Conservation (phyloP, 208 protist species). For the Crithidia mellificae region DNA sequence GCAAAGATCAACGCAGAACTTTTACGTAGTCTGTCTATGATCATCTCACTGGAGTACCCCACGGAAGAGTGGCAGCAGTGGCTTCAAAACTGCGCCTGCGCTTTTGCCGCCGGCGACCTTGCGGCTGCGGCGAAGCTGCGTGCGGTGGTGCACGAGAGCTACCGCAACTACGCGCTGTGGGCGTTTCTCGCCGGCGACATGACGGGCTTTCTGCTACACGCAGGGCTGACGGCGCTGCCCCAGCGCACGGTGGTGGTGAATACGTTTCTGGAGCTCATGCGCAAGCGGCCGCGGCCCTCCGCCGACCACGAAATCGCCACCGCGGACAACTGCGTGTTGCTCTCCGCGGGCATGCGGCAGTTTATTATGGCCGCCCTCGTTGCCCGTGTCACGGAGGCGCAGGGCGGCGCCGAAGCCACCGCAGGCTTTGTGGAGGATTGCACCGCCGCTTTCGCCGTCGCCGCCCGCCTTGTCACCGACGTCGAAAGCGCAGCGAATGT, state of each 20-base stretch:
- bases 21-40: constrained; percentile 31
- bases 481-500: constrained; percentile 32
- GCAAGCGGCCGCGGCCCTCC: constrained; percentile 37
- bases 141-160: constrained; percentile 29
- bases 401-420: not conserved
- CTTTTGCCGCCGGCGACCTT: constrained; percentile 6
- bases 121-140: not conserved
- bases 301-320: constrained; percentile 30
- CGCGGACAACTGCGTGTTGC: constrained; percentile 43
- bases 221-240: constrained; percentile 9
- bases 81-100: constrained; percentile 24
- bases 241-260: constrained; percentile 15
- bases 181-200: constrained; percentile 34
- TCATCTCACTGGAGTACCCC: constrained; percentile 47
- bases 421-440: constrained; percentile 17
- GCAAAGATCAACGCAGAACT: constrained; percentile 33
- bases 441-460: constrained; percentile 33
- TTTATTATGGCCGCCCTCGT: constrained; percentile 26
- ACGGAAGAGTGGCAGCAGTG: constrained; percentile 42
- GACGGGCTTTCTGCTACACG: constrained; percentile 22
- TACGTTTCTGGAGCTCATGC: constrained; percentile 41
- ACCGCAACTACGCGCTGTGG: constrained; percentile 43
- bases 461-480: constrained; percentile 35
- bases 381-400: constrained; percentile 15
- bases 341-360: constrained; percentile 33